Evolutionary conservation across 768 basidiomycete species (phyloP).

Genomic region (Panaeolus cyanescens): DNA sequence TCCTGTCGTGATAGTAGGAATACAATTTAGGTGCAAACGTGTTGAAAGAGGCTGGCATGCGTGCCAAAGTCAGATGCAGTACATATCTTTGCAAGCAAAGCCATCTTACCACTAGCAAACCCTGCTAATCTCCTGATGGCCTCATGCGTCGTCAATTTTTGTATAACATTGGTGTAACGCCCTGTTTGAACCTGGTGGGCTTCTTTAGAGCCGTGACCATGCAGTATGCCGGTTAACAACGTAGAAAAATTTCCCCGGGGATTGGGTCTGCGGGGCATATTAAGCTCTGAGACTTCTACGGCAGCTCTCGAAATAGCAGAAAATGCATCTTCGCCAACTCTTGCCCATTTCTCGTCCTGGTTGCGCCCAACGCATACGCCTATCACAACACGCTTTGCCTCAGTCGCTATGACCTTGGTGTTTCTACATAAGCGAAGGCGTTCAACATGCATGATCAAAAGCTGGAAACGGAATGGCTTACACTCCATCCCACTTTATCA

Average conservation of each 20-base stretch:
- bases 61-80: too few species aligned
- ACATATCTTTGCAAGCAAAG: not conserved
- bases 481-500: not conserved
- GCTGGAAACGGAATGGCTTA: too few species aligned
- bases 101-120: not conserved
- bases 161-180: not conserved
- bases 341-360: not conserved
- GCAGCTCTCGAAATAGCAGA: not conserved
- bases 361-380: not conserved
- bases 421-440: too few species aligned
- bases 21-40: not conserved
- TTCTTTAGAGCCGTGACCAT: not conserved
- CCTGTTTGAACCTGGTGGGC: not conserved
- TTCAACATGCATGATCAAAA: too few species aligned
- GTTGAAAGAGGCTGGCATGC: not conserved
- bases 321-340: not conserved
- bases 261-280: not conserved
- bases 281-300: not conserved
- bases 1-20: not conserved
- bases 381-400: not conserved
- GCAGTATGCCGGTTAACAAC: not conserved
- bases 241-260: not conserved
- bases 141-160: not conserved
- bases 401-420: not conserved
- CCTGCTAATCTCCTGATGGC: not conserved